These are phyloP conservation scores for Lotmaria passim DNA, from an alignment of 208 protist species.

Conservation along the genomic window DNA sequence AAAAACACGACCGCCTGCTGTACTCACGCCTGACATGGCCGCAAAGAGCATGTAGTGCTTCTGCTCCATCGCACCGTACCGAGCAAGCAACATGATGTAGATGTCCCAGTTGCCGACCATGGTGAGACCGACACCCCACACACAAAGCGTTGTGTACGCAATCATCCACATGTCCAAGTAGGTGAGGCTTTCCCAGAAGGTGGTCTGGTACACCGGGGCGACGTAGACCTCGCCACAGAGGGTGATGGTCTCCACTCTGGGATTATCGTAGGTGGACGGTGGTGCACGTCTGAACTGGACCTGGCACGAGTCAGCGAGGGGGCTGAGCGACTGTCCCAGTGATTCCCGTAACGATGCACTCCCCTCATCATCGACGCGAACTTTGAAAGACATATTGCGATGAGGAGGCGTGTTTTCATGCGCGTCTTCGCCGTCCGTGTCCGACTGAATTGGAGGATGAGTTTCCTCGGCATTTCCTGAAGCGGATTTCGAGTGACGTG, in stretches of 20 bases:
- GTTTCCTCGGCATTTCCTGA: too few species aligned
- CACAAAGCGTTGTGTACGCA: conserved; percentile 46
- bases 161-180: conserved; percentile 62
- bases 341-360: too few species aligned
- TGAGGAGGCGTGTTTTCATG: too few species aligned
- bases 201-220: conserved; percentile 53
- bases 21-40: conserved; percentile 45
- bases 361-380: too few species aligned
- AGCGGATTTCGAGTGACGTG: too few species aligned
- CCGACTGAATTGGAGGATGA: too few species aligned
- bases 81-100: conserved; percentile 40
- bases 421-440: too few species aligned
- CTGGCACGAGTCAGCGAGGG: too few species aligned
- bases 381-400: too few species aligned
- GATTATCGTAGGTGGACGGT: conserved; percentile 42
- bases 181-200: conserved; percentile 52
- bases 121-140: conserved; percentile 60
- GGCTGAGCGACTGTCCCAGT: too few species aligned
- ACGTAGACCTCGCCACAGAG: conserved; percentile 63
- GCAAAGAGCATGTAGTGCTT: conserved; percentile 62
- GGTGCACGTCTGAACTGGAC: too few species aligned
- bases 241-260: conserved; percentile 49
- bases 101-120: conserved; percentile 64
- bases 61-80: conserved; percentile 37
- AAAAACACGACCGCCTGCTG: conserved; percentile 47